phyloP scores from a whole-genome alignment of 352 stramenopile species.

The Globisporangium parvum region DNA sequence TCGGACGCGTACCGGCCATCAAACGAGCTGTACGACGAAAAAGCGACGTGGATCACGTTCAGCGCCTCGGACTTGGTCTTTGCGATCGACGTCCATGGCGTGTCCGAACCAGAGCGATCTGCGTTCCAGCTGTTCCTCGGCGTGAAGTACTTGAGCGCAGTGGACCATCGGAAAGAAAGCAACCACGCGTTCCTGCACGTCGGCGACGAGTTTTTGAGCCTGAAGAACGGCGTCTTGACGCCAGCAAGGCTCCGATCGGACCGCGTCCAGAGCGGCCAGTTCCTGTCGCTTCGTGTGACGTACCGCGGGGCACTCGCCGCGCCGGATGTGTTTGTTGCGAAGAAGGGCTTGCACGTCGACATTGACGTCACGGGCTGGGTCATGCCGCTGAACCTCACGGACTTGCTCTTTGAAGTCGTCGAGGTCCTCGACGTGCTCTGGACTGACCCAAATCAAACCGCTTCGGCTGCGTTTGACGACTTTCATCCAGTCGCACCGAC shows the following conservation, averaged over 20 bases:
- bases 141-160: conserved; percentile 48
- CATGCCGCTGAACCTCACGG: conserved; percentile 62
- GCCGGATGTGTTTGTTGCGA: conserved; percentile 44
- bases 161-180: conserved; percentile 65
- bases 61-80: conserved; percentile 57
- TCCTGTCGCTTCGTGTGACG: conserved; percentile 49
- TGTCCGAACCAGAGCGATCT: conserved; percentile 50
- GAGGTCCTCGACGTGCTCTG: conserved; percentile 67
- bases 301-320: conserved; percentile 48
- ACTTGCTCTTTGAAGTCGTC: conserved; percentile 71
- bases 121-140: conserved; percentile 57
- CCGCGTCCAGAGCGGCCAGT: conserved; percentile 47
- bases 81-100: conserved; percentile 56
- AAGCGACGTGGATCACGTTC: conserved; percentile 70
- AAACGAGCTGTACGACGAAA: conserved; percentile 37
- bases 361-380: conserved; percentile 75
- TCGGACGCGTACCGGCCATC: conserved; percentile 59
- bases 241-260: conserved; percentile 66
- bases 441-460: conserved; percentile 19
- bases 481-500: neutral
- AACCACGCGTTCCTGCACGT: conserved; percentile 77
- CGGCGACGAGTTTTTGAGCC: conserved; percentile 74
- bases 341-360: conserved; percentile 54
- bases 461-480: conserved; percentile 10
- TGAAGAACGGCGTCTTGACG: conserved; percentile 71